phyloP scores from a whole-genome alignment of 371 early-diverging fungal genomes.

The Syncephalastrum monosporum region DNA sequence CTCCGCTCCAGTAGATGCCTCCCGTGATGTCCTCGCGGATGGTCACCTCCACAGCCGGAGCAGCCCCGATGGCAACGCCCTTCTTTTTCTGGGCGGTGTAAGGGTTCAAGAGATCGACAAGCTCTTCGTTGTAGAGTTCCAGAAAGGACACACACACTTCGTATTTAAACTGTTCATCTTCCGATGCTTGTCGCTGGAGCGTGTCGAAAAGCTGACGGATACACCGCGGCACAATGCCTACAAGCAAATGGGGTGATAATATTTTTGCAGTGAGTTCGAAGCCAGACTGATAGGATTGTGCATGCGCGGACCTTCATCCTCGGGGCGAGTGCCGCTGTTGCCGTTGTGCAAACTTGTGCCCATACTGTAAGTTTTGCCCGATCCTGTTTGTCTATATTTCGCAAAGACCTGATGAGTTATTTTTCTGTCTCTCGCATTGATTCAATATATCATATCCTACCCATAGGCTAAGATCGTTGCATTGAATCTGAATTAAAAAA shows the following conservation, averaged over 20 bases:
- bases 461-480: conserved; percentile 96
- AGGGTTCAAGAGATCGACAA: conserved; percentile 80
- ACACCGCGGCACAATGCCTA: conserved; percentile 89
- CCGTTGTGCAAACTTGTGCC: conserved; percentile 47
- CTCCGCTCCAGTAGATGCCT: conserved; percentile 89
- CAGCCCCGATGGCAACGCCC: conserved; percentile 8
- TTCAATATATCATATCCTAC: conserved; percentile 40
- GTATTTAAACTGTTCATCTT: conserved; percentile 52
- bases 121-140: conserved; percentile 99
- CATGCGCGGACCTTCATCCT: conserved; percentile 39
- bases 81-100: conserved; percentile 16
- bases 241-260: conserved; percentile 12
- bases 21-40: conserved; percentile 95
- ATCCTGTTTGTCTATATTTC: conserved; percentile 42
- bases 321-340: conserved; percentile 32
- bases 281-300: conserved; percentile 5
- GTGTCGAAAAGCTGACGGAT: conserved; percentile 63
- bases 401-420: too few relatives aligned
- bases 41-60: conserved; percentile 33
- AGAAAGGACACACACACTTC: conserved; percentile 77
- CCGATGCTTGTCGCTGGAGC: conserved; percentile 39
- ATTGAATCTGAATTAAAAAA: conserved; percentile 65
- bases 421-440: too few relatives aligned
- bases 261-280: background rate
- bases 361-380: conserved; percentile 61